Evolutionary conservation across 495 filamentous ascomycete species (phyloP).

Genomic region (Hypoxylon fragiforme): DNA sequence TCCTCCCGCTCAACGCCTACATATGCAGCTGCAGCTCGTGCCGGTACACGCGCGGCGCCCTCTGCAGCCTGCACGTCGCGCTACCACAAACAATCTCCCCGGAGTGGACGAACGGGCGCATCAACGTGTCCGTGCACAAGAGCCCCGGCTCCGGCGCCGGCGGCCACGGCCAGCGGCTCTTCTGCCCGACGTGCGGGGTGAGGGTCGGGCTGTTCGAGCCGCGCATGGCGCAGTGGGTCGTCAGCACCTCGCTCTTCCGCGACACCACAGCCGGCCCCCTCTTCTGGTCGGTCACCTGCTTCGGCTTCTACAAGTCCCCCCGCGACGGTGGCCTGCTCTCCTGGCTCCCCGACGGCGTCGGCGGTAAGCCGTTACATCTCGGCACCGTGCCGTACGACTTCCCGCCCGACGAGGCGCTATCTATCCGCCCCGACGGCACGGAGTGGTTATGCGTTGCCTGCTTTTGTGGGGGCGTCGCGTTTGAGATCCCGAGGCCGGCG

Average conservation of each 20-base stretch:
- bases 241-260: constrained; percentile 39
- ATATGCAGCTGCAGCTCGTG: constrained; percentile 71
- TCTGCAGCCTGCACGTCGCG: constrained; percentile 57
- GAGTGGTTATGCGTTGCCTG: constrained; percentile 44
- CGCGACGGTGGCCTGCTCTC: constrained; percentile 42
- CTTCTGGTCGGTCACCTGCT: constrained; percentile 44
- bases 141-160: constrained; percentile 38
- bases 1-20: constrained; percentile 44
- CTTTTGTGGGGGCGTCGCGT: constrained; percentile 50
- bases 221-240: constrained; percentile 34
- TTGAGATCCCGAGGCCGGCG: constrained; percentile 44
- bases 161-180: constrained; percentile 57
- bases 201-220: constrained; percentile 54
- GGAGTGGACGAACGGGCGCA: constrained; percentile 38
- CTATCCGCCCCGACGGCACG: constrained; percentile 20
- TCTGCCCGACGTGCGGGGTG: constrained; percentile 69
- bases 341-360: constrained; percentile 45
- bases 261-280: too few species aligned
- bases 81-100: constrained; percentile 38
- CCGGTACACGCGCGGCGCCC: constrained; percentile 60
- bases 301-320: constrained; percentile 41
- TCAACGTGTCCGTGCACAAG: constrained; percentile 53
- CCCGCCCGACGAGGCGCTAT: constrained; percentile 14
- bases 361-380: constrained; percentile 36
- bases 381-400: constrained; percentile 27